These are phyloP conservation scores for Boletus pseudopeckii DNA, from an alignment of 768 basidiomycete genomes.

Conservation along the genomic window DNA sequence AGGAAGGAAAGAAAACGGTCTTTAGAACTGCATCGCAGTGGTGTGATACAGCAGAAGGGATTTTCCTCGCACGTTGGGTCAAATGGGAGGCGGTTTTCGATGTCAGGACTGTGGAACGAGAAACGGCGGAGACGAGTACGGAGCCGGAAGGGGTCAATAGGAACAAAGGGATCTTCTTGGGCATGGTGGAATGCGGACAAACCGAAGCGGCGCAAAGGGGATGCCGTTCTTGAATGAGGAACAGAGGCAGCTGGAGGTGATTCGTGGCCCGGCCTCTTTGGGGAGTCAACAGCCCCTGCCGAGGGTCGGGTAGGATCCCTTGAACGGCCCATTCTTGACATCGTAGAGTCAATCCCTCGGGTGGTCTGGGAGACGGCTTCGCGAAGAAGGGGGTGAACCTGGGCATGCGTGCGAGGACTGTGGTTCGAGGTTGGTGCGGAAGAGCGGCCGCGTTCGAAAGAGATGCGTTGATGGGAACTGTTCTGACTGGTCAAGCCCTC, in stretches of 20 bases:
- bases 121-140: conserved; percentile 21
- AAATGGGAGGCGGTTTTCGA: conserved; percentile 15
- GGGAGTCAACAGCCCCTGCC: conserved; percentile 1
- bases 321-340: conserved; percentile 5
- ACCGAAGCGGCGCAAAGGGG: conserved; percentile 58
- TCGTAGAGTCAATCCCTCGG: conserved; percentile 11
- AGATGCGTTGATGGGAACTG: conserved; percentile 49
- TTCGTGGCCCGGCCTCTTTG: conserved; percentile 23
- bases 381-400: conserved; percentile 20
- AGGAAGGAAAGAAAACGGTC: conserved; percentile 18
- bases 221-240: conserved; percentile 42
- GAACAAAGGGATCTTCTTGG: conserved; percentile 54
- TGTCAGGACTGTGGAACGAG: conserved; percentile 22
- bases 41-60: conserved; percentile 21
- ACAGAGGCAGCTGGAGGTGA: conserved; percentile 29
- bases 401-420: conserved; percentile 34
- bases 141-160: conserved; percentile 50
- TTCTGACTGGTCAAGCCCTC: conserved; percentile 41
- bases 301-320: conserved; percentile 5
- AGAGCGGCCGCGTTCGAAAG: conserved; percentile 46
- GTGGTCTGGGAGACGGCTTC: conserved; percentile 6
- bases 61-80: conserved; percentile 24
- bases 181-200: conserved; percentile 52
- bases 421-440: conserved; percentile 33
- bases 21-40: conserved; percentile 10